These are phyloP conservation scores for Xylaria polymorpha DNA, from an alignment of 2,329 filamentous ascomycete genomes.

Conservation along the genomic window DNA sequence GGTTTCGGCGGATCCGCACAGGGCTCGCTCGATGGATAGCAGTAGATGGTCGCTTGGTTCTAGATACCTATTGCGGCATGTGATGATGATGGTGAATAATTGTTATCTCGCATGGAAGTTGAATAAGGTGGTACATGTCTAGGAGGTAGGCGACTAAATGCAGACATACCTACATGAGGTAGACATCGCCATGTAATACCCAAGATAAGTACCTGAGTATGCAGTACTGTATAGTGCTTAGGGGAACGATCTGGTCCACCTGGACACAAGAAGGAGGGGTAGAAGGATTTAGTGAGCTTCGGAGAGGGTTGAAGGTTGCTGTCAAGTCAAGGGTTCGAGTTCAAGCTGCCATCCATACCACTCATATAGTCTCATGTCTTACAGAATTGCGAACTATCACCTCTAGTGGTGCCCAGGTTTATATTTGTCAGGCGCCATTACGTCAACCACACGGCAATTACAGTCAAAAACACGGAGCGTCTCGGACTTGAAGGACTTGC, in stretches of 20 bases:
- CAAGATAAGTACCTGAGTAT: background rate
- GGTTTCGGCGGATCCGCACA: conserved; percentile 20
- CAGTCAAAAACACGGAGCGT: background rate
- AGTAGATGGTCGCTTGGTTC: background rate
- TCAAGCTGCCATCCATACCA: background rate
- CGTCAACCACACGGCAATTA: background rate
- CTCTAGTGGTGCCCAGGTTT: background rate
- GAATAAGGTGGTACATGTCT: background rate
- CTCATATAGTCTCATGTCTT: background rate
- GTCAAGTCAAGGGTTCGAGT: background rate
- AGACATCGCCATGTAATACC: too few species aligned
- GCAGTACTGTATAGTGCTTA: background rate
- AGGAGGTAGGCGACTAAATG: background rate
- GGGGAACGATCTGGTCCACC: background rate
- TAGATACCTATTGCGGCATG: background rate
- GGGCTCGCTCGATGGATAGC: conserved; percentile 19
- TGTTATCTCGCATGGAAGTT: background rate
- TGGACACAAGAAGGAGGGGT: background rate
- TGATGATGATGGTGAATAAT: conserved; percentile 2
- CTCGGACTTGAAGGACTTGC: background rate
- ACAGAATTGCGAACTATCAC: background rate
- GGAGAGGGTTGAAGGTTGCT: background rate
- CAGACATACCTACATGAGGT: background rate
- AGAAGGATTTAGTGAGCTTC: conserved; percentile 4
- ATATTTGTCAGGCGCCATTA: background rate